These are phyloP conservation scores for Neoarthrinium moseri DNA, from an alignment of 2,329 filamentous ascomycete genomes.

Conservation along the genomic window DNA sequence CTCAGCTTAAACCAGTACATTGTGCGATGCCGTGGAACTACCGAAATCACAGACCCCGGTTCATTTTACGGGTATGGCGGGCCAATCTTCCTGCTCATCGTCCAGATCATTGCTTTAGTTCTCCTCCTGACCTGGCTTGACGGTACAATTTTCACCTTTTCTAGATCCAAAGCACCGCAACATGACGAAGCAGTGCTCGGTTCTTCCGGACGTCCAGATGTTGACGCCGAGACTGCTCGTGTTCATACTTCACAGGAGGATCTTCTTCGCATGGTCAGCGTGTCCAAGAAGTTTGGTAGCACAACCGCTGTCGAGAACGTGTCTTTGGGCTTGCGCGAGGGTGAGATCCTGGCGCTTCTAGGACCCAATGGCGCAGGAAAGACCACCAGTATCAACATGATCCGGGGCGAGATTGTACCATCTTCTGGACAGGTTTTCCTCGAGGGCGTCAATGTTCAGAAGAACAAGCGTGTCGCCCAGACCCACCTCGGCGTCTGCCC, in stretches of 20 bases:
- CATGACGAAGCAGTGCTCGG: slow-evolving; percentile 22
- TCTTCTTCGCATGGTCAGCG: slow-evolving; percentile 62
- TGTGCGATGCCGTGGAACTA: slow-evolving; percentile 52
- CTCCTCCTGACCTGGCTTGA: slow-evolving; percentile 66
- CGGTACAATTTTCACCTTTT: slow-evolving; percentile 52
- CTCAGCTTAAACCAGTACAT: slow-evolving; percentile 63
- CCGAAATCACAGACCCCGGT: slow-evolving; percentile 44
- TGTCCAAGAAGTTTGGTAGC: slow-evolving; percentile 66
- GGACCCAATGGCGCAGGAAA: slow-evolving; percentile 80
- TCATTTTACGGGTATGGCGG: slow-evolving; percentile 65
- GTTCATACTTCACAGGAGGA: slow-evolving; percentile 26
- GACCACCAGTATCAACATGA: slow-evolving; percentile 68
- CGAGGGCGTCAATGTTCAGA: slow-evolving; percentile 63
- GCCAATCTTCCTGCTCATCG: slow-evolving; percentile 64
- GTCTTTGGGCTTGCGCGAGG: slow-evolving; percentile 65
- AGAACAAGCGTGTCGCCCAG: slow-evolving; percentile 61
- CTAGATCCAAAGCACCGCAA: slow-evolving; percentile 12
- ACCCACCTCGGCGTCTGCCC: slow-evolving; percentile 71
- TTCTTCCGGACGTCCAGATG: slow-evolving; percentile 19
- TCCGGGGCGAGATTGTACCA: slow-evolving; percentile 71
- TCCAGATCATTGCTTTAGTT: slow-evolving; percentile 61
- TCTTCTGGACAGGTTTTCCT: slow-evolving; percentile 66
- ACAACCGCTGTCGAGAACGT: slow-evolving; percentile 69
- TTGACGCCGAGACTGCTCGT: slow-evolving; percentile 27
- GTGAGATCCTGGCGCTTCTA: slow-evolving; percentile 72